Percentiles rank a stretch among this genome's conserved stretches.
phyloP scores from a whole-genome alignment of 805 yeast species.

The Saccharomycopsis sp. region DNA sequence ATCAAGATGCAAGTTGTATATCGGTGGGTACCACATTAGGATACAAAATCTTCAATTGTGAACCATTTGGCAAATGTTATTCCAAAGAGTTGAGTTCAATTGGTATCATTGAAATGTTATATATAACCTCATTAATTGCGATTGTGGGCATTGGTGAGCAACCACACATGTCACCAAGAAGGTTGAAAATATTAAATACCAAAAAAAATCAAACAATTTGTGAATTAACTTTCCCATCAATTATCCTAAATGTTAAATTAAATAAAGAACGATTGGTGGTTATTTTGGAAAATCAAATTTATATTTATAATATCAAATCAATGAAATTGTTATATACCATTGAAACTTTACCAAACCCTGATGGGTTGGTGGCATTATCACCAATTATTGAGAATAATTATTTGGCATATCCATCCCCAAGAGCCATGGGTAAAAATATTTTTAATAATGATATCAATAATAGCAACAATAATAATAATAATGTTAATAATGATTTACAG shows the following conservation, averaged over 20 bases:
- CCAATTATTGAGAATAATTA: slow-evolving; percentile 39
- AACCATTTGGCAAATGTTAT: slow-evolving; percentile 50
- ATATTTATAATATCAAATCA: slow-evolving; percentile 62
- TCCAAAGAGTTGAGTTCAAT: slow-evolving; percentile 42
- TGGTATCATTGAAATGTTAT: slow-evolving; percentile 68
- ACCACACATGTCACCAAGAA: slow-evolving; percentile 62
- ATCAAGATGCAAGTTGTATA: slow-evolving; percentile 64
- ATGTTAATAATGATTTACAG: slow-evolving; percentile 1
- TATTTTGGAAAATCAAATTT: slow-evolving; percentile 51
- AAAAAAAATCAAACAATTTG: slow-evolving; percentile 52
- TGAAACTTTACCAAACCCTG: slow-evolving; percentile 36
- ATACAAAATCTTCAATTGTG: slow-evolving; percentile 59
- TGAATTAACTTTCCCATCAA: slow-evolving; percentile 59
- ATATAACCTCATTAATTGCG: slow-evolving; percentile 59
- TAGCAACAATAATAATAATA: background rate
- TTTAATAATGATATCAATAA: background rate
- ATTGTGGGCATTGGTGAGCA: slow-evolving; percentile 67
- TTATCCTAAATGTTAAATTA: slow-evolving; percentile 49
- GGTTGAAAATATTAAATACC: slow-evolving; percentile 74
- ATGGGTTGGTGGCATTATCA: slow-evolving; percentile 55
- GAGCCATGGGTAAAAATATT: slow-evolving; percentile 27
- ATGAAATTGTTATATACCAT: slow-evolving; percentile 53
- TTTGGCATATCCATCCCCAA: slow-evolving; percentile 71
- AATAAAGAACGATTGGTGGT: slow-evolving; percentile 58
- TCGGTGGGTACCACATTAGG: slow-evolving; percentile 58